Evolutionary conservation across 495 filamentous ascomycete species (phyloP).

Genomic region (Sordaria brevicollis): DNA sequence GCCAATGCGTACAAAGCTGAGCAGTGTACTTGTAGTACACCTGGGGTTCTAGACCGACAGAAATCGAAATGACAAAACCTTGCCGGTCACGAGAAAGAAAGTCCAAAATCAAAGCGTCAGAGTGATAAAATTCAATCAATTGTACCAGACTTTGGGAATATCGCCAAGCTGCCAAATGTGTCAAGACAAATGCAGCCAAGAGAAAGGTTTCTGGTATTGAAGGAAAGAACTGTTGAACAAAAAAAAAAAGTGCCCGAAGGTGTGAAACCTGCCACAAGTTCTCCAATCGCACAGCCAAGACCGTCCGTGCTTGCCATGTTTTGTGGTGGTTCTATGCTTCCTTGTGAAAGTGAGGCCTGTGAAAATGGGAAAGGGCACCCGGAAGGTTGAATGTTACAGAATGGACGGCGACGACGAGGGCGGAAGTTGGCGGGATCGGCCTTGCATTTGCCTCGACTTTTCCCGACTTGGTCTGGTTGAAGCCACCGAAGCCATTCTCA

Average conservation of each 20-base stretch:
- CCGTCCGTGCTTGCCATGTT: background rate
- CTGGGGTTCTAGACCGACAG: background rate
- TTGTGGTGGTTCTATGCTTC: background rate
- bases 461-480: background rate
- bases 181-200: background rate
- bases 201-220: background rate
- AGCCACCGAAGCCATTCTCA: too few relatives aligned
- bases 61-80: background rate
- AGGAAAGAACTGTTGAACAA: background rate
- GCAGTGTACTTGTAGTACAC: background rate
- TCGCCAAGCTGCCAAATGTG: background rate
- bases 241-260: background rate
- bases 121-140: background rate
- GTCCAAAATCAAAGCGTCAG: background rate
- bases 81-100: background rate
- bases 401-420: background rate
- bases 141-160: background rate
- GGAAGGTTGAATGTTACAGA: background rate
- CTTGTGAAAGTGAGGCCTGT: background rate
- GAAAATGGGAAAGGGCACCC: background rate
- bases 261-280: background rate
- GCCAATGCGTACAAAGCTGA: background rate
- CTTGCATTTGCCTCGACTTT: conserved; percentile 2
- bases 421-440: conserved; percentile 7
- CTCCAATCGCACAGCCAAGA: background rate